Evolutionary conservation across 257 asterid genomes (phyloP), one percentile per base, ranked within the genome.

Genomic region (Nyctanthes arbortristis): DNA sequence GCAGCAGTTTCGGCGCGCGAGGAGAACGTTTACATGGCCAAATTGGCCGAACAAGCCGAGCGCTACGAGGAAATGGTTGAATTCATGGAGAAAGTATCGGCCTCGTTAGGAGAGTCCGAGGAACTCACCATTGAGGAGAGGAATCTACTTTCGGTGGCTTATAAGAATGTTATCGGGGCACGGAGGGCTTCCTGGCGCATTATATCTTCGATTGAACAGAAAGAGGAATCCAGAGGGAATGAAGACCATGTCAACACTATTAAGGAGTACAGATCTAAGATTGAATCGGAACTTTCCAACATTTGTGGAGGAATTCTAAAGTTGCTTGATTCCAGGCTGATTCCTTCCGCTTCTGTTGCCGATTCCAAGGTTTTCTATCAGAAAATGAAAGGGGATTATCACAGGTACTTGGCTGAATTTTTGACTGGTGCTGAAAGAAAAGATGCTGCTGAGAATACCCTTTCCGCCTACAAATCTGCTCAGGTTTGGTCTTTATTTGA

Each of bases 331-430:
- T 25, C 77, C 3, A 69, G 79, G 63, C 84, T 90, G 39, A 73
- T 86, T 67, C 88, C 91, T 3, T 82, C 91, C 0, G 87, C 95
- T 6, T 25, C 81, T 32, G 57, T 81, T 40, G 95, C 91, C 5
- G 95, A 90, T 60, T 90, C 95, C 25, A 85, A 88, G 83, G 95
- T 90, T 29, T 90, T n/a, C n/a, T n/a, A n/a, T n/a, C n/a, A n/a
- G n/a, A n/a, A n/a, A n/a, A n/a, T n/a, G n/a, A n/a, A n/a, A n/a
- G n/a, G n/a, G n/a, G n/a, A n/a, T n/a, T n/a, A n/a, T n/a, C n/a
- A n/a, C n/a, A n/a, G n/a, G n/a, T 89, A 89, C 67, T 73, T 89
- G 74, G 96, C 95, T 7, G 96, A 89, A 85, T 89, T 87, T 54
- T 87, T 87, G 82, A 71, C 89, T 5, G 87, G 83, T 13, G 75